phyloP scores from a whole-genome alignment of 768 basidiomycete species.

The Suillus americanus region DNA sequence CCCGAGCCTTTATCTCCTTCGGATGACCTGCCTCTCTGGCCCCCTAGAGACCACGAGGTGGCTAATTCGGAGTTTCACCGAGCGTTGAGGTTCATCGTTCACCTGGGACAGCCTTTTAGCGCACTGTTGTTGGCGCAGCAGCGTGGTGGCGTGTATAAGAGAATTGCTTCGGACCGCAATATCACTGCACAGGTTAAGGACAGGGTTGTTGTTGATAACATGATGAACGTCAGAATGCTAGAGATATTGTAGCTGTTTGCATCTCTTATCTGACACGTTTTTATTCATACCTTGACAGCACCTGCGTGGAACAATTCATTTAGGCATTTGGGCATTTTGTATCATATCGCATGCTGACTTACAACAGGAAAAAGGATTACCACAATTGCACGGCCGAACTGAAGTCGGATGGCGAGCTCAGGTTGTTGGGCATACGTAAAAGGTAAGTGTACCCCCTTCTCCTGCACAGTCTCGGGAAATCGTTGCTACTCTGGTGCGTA shows the following conservation, averaged over 20 bases:
- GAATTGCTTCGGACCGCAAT: neutral
- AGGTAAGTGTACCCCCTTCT: too few relatives aligned
- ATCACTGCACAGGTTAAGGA: neutral
- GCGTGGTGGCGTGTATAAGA: neutral
- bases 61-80: neutral
- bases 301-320: neutral
- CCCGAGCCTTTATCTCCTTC: neutral
- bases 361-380: neutral
- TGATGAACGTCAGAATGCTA: neutral
- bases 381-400: neutral
- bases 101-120: neutral
- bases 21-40: neutral
- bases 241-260: neutral
- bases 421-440: too few relatives aligned
- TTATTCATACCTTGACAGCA: neutral
- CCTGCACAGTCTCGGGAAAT: too few relatives aligned
- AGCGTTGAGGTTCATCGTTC: neutral
- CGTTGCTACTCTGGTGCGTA: too few relatives aligned
- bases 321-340: neutral
- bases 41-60: neutral
- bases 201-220: neutral
- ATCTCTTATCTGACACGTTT: neutral
- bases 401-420: neutral
- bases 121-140: neutral
- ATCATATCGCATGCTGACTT: neutral